Percentiles rank a stretch among this genome's conserved stretches.
Conservation (phyloP, 1,284 basidiomycete species). For the Sporisorium reilianum region DNA sequence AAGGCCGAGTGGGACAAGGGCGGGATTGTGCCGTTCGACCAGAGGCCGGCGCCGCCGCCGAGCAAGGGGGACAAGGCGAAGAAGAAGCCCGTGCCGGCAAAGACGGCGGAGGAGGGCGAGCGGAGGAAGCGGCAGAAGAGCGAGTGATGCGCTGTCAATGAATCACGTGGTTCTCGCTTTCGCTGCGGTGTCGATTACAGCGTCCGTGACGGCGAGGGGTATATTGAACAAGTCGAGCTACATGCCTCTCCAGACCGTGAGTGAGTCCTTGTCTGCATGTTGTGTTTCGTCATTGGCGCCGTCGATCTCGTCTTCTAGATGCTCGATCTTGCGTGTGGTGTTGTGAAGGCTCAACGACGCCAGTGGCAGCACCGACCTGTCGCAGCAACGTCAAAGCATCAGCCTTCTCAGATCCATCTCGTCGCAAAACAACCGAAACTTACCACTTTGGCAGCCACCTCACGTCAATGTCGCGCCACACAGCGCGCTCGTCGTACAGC, state of each 20-base stretch:
- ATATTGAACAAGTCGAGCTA: constrained; percentile 14
- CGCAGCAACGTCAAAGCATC: too few relatives aligned
- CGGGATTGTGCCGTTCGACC: constrained; percentile 52
- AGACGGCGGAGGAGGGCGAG: constrained; percentile 6
- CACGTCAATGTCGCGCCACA: constrained; percentile 38
- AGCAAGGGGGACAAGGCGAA: constrained; percentile 39
- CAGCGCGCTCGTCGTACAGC: constrained; percentile 65
- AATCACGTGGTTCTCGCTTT: not conserved
- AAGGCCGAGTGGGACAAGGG: constrained; percentile 56
- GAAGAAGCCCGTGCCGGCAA: constrained; percentile 20
- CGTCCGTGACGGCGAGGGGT: too few relatives aligned
- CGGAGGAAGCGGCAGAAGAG: constrained; percentile 54
- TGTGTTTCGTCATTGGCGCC: constrained; percentile 1
- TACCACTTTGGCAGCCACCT: constrained; percentile 47
- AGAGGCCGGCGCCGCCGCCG: constrained; percentile 33
- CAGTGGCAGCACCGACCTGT: constrained; percentile 28
- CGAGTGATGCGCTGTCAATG: constrained; percentile 17
- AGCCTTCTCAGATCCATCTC: constrained; percentile 1
- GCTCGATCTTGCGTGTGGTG: constrained; percentile 8
- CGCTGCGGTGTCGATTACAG: too few relatives aligned
- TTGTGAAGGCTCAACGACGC: constrained; percentile 29
- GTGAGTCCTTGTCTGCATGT: not conserved
- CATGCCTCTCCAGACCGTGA: constrained; percentile 49
- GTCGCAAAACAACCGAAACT: constrained; percentile 5
- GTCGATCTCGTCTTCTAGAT: constrained; percentile 22